These are phyloP conservation scores for Rusavskia elegans DNA, from an alignment of 495 filamentous ascomycete genomes.

Conservation along the genomic window DNA sequence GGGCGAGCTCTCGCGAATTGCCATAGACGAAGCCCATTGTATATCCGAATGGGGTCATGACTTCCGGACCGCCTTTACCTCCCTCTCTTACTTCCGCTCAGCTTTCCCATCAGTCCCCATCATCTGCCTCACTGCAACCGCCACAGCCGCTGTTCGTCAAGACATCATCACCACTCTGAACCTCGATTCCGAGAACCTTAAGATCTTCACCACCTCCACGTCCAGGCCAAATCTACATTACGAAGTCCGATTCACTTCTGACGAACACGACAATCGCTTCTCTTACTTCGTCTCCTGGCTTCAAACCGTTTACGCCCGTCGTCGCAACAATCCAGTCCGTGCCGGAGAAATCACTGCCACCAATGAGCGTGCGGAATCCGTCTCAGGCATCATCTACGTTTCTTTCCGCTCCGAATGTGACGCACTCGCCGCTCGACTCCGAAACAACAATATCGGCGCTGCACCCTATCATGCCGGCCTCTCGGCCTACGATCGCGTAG, in stretches of 20 bases:
- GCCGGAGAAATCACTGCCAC: constrained; percentile 30
- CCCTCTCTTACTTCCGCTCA: constrained; percentile 73
- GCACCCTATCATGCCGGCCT: constrained; percentile 37
- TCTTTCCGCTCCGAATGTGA: constrained; percentile 65
- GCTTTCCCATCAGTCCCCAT: constrained; percentile 72
- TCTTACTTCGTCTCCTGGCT: constrained; percentile 60
- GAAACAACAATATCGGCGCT: constrained; percentile 24
- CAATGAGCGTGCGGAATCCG: constrained; percentile 38
- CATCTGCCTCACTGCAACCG: constrained; percentile 83
- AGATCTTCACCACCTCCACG: constrained; percentile 64
- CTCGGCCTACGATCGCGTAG: constrained; percentile 22
- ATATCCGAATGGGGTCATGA: constrained; percentile 98
- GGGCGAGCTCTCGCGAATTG: constrained; percentile 68
- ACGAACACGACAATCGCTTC: constrained; percentile 56
- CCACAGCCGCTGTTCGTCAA: constrained; percentile 57
- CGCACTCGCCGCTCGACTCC: constrained; percentile 38
- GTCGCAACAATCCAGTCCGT: constrained; percentile 28
- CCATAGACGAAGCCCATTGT: constrained; percentile 90
- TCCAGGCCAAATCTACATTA: constrained; percentile 78
- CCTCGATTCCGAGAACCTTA: constrained; percentile 41
- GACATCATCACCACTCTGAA: constrained; percentile 67
- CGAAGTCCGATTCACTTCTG: constrained; percentile 70
- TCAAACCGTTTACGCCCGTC: constrained; percentile 47
- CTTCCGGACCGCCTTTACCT: constrained; percentile 82
- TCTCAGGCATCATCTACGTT: constrained; percentile 84